phyloP scores from a whole-genome alignment of 2,329 filamentous ascomycete genomes.

The Pseudovirgaria hyperparasitica region DNA sequence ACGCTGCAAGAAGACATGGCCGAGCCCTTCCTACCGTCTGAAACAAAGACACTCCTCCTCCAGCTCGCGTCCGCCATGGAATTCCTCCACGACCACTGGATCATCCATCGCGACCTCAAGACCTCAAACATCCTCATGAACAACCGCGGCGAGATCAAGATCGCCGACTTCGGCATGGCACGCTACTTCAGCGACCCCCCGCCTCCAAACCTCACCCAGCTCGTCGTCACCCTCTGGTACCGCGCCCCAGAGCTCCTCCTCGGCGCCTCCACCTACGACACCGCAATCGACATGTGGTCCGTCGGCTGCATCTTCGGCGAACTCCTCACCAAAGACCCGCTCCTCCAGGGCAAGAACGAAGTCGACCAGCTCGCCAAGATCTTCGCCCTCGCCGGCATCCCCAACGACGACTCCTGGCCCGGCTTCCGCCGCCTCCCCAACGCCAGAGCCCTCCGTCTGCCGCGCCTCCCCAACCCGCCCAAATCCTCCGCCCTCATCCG shows the following conservation, averaged over 20 bases:
- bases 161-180: constrained; percentile 97
- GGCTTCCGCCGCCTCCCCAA: constrained; percentile 78
- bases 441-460: constrained; percentile 62
- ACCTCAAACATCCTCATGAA: constrained; percentile 89
- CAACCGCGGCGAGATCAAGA: constrained; percentile 87
- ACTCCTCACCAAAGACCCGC: constrained; percentile 66
- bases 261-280: constrained; percentile 61
- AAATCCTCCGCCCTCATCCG: constrained; percentile 46
- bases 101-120: constrained; percentile 82
- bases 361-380: constrained; percentile 72
- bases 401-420: constrained; percentile 74
- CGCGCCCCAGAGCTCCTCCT: constrained; percentile 82
- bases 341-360: constrained; percentile 84
- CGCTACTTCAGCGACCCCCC: constrained; percentile 72
- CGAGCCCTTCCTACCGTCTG: constrained; percentile 82
- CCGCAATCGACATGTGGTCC: constrained; percentile 86
- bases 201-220: constrained; percentile 63
- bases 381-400: constrained; percentile 79
- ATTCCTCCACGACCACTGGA: constrained; percentile 81
- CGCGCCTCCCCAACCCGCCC: constrained; percentile 33
- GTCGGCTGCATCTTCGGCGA: constrained; percentile 93
- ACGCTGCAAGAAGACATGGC: constrained; percentile 87
- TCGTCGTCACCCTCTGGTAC: constrained; percentile 97
- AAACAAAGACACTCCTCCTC: constrained; percentile 78
- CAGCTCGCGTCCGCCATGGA: constrained; percentile 71